Conservation (phyloP, 495 filamentous ascomycete genomes). For the Hypoxylon intermedium region DNA sequence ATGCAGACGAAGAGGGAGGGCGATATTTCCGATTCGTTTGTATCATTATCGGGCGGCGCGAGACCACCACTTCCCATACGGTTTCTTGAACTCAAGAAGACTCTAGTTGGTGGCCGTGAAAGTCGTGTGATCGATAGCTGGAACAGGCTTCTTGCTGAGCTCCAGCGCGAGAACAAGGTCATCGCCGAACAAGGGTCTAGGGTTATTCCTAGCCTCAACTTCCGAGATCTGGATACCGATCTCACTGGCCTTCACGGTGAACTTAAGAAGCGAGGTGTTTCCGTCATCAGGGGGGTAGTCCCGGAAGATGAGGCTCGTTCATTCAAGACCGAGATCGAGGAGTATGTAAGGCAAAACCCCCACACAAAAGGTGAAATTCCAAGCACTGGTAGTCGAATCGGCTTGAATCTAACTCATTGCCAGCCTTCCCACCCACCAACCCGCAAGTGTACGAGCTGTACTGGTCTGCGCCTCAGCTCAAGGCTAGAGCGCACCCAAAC, state of each 20-base stretch:
- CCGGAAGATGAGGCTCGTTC: constrained; percentile 63
- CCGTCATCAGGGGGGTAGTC: constrained; percentile 68
- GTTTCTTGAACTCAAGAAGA: constrained; percentile 76
- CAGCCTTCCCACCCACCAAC: constrained; percentile 58
- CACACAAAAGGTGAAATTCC: constrained; percentile 53
- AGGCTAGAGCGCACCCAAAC: constrained; percentile 75
- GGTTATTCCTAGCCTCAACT: constrained; percentile 67
- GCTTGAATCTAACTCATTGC: constrained; percentile 39
- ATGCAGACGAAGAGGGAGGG: constrained; percentile 57
- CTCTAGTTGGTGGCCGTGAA: constrained; percentile 69
- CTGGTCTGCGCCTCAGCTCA: constrained; percentile 80
- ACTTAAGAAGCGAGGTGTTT: constrained; percentile 67
- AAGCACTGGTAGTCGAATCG: not conserved
- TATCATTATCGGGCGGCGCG: constrained; percentile 73
- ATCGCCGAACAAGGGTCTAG: constrained; percentile 48
- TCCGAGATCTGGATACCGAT: constrained; percentile 59
- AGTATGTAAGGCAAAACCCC: constrained; percentile 69
- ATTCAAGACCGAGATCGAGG: constrained; percentile 64
- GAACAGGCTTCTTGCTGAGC: constrained; percentile 66
- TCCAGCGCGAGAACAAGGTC: constrained; percentile 61
- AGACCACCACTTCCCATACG: constrained; percentile 70
- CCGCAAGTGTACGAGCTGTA: constrained; percentile 90
- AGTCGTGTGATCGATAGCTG: constrained; percentile 68
- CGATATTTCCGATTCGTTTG: constrained; percentile 85
- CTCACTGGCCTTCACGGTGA: constrained; percentile 53